Base-by-base conservation (phyloP, 192 early-diverging fungal genomes). In the Coemansia sp. region DNA sequence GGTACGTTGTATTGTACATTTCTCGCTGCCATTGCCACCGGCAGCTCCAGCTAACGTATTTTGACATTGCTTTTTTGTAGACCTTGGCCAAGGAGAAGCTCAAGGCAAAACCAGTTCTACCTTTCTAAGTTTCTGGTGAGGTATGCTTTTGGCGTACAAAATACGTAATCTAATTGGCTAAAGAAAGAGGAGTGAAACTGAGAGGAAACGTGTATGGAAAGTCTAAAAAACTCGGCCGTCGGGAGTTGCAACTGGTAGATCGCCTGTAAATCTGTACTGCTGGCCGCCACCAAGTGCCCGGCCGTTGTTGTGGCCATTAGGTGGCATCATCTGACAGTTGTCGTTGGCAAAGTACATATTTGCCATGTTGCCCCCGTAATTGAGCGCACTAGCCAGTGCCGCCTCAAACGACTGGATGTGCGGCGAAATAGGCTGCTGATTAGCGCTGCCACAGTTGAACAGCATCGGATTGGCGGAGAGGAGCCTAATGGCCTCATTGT, bases 1-100 rank as follows among this genome's bases (percentile, higher is more conserved):
- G 62, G 71, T 56, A 60, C 32, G 60, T 27, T 7, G 7, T 40
- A 21, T 43, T 52, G 33, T n/a, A 15, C 2, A 26, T 29, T 48
- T 32, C 1, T 39, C 22, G 19, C 5, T 8, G 36, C 55, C 14
- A 12, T 15, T 29, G 14, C 29, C 7, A 32, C 29, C 29, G 24
- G 15, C 27, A 27, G 0, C 11, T 43, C n/a, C 35, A 6, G 32
- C 52, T 62, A 62, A 62, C 27, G 8, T 15, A 6, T 37, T n/a
- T 60, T 58, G 18, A 8, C 44, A 3, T 40, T 26, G 4, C 10
- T 17, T 14, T 12, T 29, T 24, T 62, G 56, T 68, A 65, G 38
- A 67, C 67, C 3, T 39, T 75, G 71, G 78, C 56, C 17, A 74
- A 70, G 60, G 76, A 78, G 36, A 71, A 72, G 66, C 56, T 48